Percentiles rank a stretch among this genome's conserved stretches.
These are phyloP conservation scores for Paramecium primaurelia DNA, from an alignment of 73 alveolate species.

Conservation along the genomic window DNA sequence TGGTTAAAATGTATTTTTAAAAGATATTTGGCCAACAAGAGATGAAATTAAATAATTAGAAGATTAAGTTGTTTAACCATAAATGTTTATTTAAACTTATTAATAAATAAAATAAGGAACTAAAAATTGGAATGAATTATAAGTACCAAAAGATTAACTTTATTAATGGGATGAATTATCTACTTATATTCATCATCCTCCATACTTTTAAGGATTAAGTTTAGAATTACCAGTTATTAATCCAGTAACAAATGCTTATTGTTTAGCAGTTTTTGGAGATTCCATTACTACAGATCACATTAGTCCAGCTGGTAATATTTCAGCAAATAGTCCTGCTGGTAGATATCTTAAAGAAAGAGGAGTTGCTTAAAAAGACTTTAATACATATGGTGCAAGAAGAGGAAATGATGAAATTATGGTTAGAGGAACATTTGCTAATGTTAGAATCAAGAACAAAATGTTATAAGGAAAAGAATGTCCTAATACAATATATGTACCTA, in stretches of 20 bases:
- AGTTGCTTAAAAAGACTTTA: constrained; percentile 76
- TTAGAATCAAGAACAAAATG: constrained; percentile 79
- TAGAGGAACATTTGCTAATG: constrained; percentile 91
- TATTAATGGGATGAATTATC: constrained; percentile 71
- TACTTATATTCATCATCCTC: constrained; percentile 78
- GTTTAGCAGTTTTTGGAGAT: constrained; percentile 83
- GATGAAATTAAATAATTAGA: constrained; percentile 66
- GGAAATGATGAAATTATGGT: constrained; percentile 90
- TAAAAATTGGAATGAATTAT: constrained; percentile 69
- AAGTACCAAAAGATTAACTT: constrained; percentile 66
- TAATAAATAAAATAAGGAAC: constrained; percentile 66
- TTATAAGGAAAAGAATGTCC: constrained; percentile 76
- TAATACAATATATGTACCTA: constrained; percentile 79
- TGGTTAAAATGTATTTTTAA: constrained; percentile 76
- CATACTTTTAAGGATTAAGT: constrained; percentile 73
- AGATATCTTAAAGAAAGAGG: constrained; percentile 70
- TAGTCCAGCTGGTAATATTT: constrained; percentile 91
- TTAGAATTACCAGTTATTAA: constrained; percentile 62
- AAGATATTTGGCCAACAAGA: constrained; percentile 84
- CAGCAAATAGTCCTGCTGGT: constrained; percentile 87
- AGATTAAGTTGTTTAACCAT: constrained; percentile 65
- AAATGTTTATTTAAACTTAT: constrained; percentile 68
- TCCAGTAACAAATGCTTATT: constrained; percentile 70
- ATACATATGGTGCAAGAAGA: constrained; percentile 91
- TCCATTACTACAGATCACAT: constrained; percentile 91